A percentile compares a stretch with the other conserved stretches of the same genome.
Conservation (phyloP, 2,329 filamentous ascomycete species). For the Penicillium sp. region DNA sequence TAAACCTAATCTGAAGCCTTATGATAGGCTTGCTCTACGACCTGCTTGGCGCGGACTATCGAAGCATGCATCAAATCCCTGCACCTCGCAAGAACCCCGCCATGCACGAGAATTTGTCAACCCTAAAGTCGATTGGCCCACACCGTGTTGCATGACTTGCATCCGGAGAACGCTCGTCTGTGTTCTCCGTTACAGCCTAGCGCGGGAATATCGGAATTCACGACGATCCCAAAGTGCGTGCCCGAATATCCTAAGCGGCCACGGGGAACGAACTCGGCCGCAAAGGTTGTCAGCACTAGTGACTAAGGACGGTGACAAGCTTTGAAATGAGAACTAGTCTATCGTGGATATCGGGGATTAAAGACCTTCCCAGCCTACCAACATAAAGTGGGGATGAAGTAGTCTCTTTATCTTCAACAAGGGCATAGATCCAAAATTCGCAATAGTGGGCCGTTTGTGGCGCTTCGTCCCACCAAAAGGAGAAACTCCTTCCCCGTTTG, state of each 20-base stretch:
- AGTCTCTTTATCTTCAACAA: not conserved
- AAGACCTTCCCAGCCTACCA: not conserved
- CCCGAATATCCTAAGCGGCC: no score
- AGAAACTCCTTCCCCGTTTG: not conserved
- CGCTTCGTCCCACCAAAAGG: slow-evolving; percentile 7
- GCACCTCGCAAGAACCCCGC: slow-evolving; percentile 2
- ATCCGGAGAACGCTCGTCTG: slow-evolving; percentile 11
- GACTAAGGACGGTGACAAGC: not conserved
- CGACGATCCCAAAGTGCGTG: not conserved
- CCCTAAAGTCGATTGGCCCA: slow-evolving; percentile 6
- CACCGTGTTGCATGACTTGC: slow-evolving; percentile 16
- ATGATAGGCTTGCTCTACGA: not conserved
- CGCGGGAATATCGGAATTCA: not conserved
- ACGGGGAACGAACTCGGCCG: no score
- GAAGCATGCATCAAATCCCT: slow-evolving; percentile 2
- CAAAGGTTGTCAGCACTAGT: not conserved
- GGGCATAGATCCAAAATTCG: slow-evolving; percentile 1
- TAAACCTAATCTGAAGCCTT: slow-evolving; percentile 7
- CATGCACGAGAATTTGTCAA: slow-evolving; percentile 12
- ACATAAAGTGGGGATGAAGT: not conserved
- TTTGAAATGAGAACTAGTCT: not conserved
- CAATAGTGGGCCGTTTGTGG: not conserved
- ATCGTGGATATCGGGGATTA: not conserved
- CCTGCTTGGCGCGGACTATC: not conserved
- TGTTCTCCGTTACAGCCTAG: slow-evolving; percentile 15